Percentiles rank a stretch among this genome's conserved stretches.
Conservation (phyloP, 2,329 filamentous ascomycete species). For the Xylariaceae sp. region DNA sequence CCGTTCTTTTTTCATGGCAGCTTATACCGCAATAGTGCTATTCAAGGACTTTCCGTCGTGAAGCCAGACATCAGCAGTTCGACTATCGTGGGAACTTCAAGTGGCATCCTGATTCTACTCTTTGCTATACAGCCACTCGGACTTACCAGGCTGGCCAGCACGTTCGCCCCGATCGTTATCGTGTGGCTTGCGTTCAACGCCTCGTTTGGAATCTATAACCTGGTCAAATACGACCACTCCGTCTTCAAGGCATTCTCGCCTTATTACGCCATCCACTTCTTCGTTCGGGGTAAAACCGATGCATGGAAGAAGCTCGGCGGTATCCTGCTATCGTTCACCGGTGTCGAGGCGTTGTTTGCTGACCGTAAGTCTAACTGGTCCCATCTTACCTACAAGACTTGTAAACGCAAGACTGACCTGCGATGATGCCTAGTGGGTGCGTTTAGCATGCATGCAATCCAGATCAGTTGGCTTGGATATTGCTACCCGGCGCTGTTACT, state of each 20-base stretch:
- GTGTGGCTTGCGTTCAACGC: slow-evolving; percentile 62
- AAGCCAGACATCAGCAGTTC: slow-evolving; percentile 48
- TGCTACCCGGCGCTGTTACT: slow-evolving; percentile 62
- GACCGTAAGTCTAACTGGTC: slow-evolving; percentile 49
- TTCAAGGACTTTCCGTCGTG: slow-evolving; percentile 59
- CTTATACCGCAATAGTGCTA: slow-evolving; percentile 38
- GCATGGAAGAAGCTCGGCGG: slow-evolving; percentile 66
- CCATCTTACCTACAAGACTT: too few relatives aligned
- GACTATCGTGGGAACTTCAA: slow-evolving; percentile 58
- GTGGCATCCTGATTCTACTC: slow-evolving; percentile 58
- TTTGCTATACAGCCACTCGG: slow-evolving; percentile 63
- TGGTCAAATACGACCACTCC: slow-evolving; percentile 45
- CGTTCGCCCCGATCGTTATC: slow-evolving; percentile 62
- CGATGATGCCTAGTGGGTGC: slow-evolving; percentile 51
- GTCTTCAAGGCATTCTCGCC: slow-evolving; percentile 54
- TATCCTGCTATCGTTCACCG: slow-evolving; percentile 68
- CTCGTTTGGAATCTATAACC: slow-evolving; percentile 58
- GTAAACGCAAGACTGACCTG: too few relatives aligned
- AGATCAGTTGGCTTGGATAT: slow-evolving; percentile 65
- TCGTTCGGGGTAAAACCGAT: slow-evolving; percentile 51
- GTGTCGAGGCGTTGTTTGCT: slow-evolving; percentile 73
- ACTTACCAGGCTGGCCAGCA: slow-evolving; percentile 51
- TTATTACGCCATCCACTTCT: slow-evolving; percentile 55
- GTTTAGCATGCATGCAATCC: slow-evolving; percentile 64
- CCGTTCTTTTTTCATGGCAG: too few relatives aligned